Evolutionary conservation across 2,329 filamentous ascomycete genomes (phyloP).

Genomic region (Curvularia verruculosa): DNA sequence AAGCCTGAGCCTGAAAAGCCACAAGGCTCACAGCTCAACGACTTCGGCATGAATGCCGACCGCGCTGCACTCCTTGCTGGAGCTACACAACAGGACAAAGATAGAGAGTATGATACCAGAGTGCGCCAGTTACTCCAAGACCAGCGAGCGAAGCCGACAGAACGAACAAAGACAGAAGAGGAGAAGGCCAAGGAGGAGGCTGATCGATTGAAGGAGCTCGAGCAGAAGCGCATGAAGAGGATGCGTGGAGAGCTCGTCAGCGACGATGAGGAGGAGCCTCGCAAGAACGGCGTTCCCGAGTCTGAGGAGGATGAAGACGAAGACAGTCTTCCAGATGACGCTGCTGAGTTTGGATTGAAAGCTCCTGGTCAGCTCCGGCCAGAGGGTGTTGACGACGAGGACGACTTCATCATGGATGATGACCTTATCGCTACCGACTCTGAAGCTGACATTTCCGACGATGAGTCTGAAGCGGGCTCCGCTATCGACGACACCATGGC

Average conservation of each 20-base stretch:
- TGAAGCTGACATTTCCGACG: slow-evolving; percentile 49
- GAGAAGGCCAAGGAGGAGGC: slow-evolving; percentile 70
- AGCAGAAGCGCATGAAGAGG: slow-evolving; percentile 78
- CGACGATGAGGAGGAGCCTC: slow-evolving; percentile 68
- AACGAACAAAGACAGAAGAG: slow-evolving; percentile 75
- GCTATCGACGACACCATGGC: slow-evolving; percentile 47
- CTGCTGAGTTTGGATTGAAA: slow-evolving; percentile 66
- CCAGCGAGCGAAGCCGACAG: slow-evolving; percentile 80
- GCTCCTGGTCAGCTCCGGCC: slow-evolving; percentile 56
- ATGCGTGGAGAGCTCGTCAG: slow-evolving; percentile 86
- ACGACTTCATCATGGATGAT: slow-evolving; percentile 90
- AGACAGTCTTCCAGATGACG: slow-evolving; percentile 57
- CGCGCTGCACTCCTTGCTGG: slow-evolving; percentile 65
- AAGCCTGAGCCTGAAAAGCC: slow-evolving; percentile 52
- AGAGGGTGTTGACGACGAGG: slow-evolving; percentile 77
- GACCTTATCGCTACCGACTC: slow-evolving; percentile 85
- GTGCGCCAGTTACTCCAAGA: slow-evolving; percentile 84
- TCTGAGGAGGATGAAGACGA: slow-evolving; percentile 32
- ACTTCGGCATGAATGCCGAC: slow-evolving; percentile 63
- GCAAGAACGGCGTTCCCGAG: slow-evolving; percentile 45
- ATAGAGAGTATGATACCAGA: slow-evolving; percentile 86
- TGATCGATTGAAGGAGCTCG: slow-evolving; percentile 75
- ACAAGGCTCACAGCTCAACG: slow-evolving; percentile 46
- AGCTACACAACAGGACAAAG: slow-evolving; percentile 69
- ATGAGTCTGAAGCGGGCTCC: slow-evolving; percentile 39